Base-by-base conservation (phyloP, 2,329 filamentous ascomycete species). In the Teratosphaeriaceae sp. region DNA sequence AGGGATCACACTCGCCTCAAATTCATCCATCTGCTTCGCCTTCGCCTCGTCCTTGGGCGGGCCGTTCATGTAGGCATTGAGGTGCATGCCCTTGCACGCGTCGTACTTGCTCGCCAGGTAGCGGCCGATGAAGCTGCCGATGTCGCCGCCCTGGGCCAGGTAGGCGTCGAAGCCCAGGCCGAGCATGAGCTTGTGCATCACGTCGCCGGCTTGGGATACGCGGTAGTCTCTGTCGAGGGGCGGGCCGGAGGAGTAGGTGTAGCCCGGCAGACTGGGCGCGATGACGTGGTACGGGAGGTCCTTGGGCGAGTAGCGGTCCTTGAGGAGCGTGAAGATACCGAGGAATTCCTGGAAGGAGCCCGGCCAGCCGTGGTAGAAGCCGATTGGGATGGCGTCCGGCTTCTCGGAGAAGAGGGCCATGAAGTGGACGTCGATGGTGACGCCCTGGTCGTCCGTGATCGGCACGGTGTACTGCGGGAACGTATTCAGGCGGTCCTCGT, bases 231-330 rank as follows among this genome's bases (percentile, higher is more conserved):
- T 56, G 37, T 71, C 63, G 4, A 67, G 26, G 0, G 75, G 70
- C 0, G 72, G 71, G 1, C 63, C 57, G 0, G 65, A 65, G 0
- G 70, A 74, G 45, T 73, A 68, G 0, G 64, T 62, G 50, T 72
- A 79, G 19, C 74, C 76, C 0, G 73, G 71, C 2, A 78, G 59
- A 0, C 69, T 73, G 0, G 76, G 76, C 0, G 72, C 68, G 30
- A 79, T 65, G 35, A 79, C 56, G 47, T 80, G 76, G 52, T 75
- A 79, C 0, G 76, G 75, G 5, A 79, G 60, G 1, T 64, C 65
- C 2, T 68, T 59, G 0, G 74, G 65, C 0, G 68, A 64, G 52
- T 78, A 76, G 35, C 68, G 68, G 2, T 55, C 46, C 18, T 51
- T 56, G 8, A 65, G 48, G 1, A 48, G 44, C 7, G 47, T 45